Base-by-base conservation (phyloP, 192 early-diverging fungal genomes). In the Coemansia sp. region DNA sequence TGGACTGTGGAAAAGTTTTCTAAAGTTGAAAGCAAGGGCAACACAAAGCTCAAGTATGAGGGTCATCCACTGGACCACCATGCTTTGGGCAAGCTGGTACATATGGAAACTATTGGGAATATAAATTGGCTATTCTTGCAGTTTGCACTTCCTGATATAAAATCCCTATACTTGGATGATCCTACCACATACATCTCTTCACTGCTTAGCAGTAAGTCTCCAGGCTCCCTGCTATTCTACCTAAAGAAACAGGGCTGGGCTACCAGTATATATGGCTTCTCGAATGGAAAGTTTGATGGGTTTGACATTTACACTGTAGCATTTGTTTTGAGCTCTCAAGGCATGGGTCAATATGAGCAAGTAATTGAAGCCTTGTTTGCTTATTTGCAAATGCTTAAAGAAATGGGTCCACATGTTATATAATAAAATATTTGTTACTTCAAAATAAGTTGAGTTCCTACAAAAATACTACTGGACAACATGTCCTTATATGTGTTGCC, bases 1-100 rank as follows among this genome's bases (percentile, higher is more conserved):
- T 90, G 88, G 94, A 88, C 86, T 0, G 88, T 91, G 17, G 82
- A 86, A 24, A 90, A 85, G 68, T 93, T 96, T 60, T 89, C 90
- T 0, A 74, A 65, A 35, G 84, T 98, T 45, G 77, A 81, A 52
- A 92, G 92, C 73, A 90, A 86, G 65, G 70, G 82, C 57, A 81
- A 89, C 57, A 70, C 83, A 14, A 56, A 76, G 22, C 84, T 90
- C 11, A 71, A 66, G 3, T 88, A 87, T 63, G 72, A 61, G n/a
- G 73, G 75, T 0, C 87, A 89, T 65, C 91, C 92, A 21, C 75
- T 93, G 51, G 85, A 86, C 5, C 39, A 72, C 7, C 76, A 86
- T 15, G 88, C 92, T 65, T 68, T 93, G 5, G 83, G 90, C 84
- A 87, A 84, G 57, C 78, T 84, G 48, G 73, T 90, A 8, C 85